A percentile compares a stretch with the other conserved stretches of the same genome.
phyloP scores from a whole-genome alignment of 768 basidiomycete species.

The Rhodosporidiobolus sp. region DNA sequence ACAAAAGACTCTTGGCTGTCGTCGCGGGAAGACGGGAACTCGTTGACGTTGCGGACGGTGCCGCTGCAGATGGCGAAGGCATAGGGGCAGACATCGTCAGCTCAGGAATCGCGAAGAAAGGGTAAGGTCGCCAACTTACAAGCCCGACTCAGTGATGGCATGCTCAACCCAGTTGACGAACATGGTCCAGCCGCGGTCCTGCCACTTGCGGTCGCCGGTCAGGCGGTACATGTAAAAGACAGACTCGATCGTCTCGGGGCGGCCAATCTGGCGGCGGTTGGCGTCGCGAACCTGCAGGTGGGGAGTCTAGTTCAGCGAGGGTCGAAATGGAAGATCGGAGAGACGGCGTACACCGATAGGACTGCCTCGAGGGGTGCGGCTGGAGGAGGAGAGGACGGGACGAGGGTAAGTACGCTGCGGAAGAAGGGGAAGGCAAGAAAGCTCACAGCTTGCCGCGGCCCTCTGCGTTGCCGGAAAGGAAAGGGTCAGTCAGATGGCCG shows the following conservation, averaged over 20 bases:
- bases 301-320: too few relatives aligned
- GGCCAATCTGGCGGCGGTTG: slow-evolving; percentile 46
- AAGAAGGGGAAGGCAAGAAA: neutral
- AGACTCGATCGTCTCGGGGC: slow-evolving; percentile 53
- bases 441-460: neutral
- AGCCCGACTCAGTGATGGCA: slow-evolving; percentile 26
- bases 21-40: slow-evolving; percentile 10
- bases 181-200: slow-evolving; percentile 53
- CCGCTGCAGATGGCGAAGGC: slow-evolving; percentile 9
- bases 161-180: slow-evolving; percentile 43
- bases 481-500: neutral
- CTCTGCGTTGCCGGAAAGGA: neutral
- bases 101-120: neutral
- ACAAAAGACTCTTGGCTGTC: slow-evolving; percentile 40
- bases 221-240: slow-evolving; percentile 50
- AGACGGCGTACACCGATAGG: slow-evolving; percentile 43
- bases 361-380: slow-evolving; percentile 21
- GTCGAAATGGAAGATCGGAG: too few relatives aligned
- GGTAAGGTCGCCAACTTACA: neutral
- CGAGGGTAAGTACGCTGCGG: neutral
- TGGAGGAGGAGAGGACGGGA: neutral
- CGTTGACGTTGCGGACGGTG: slow-evolving; percentile 29
- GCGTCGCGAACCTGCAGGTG: slow-evolving; percentile 2
- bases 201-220: slow-evolving; percentile 53
- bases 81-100: too few relatives aligned